phyloP scores from a whole-genome alignment of 179 eudicot genomes.

The Silene noctiflora region DNA sequence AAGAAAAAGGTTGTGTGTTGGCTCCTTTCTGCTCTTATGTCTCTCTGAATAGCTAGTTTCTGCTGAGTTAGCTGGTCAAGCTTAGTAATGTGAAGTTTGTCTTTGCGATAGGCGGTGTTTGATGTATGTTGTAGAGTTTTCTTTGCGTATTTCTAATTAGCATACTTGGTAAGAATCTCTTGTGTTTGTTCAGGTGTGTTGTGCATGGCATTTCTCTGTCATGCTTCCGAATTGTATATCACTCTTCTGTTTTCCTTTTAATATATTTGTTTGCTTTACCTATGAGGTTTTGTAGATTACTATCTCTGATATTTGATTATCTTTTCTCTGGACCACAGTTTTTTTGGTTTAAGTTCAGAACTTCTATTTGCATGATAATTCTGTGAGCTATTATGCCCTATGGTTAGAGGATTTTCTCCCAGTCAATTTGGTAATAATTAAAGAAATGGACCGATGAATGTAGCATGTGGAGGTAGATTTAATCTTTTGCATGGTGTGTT shows the following conservation, averaged over 20 bases:
- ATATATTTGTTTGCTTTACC: background rate
- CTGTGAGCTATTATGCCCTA: background rate
- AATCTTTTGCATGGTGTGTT: background rate
- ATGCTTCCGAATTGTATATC: background rate
- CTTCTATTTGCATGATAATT: background rate
- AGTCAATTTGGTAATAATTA: background rate
- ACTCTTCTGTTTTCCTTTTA: background rate
- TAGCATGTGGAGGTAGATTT: background rate
- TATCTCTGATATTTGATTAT: background rate
- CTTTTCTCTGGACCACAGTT: background rate
- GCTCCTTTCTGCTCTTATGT: conserved; percentile 15
- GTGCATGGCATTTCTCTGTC: background rate
- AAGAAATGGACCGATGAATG: background rate
- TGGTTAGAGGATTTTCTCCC: background rate
- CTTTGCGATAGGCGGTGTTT: conserved; percentile 8
- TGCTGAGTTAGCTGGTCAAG: conserved; percentile 9
- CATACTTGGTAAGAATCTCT: background rate
- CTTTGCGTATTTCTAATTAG: background rate
- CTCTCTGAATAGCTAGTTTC: background rate
- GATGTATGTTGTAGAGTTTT: background rate
- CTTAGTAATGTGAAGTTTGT: conserved; percentile 3
- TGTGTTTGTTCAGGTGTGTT: background rate
- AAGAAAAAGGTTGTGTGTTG: conserved; percentile 65
- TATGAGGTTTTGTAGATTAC: background rate
- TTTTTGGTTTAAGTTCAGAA: background rate